Base-by-base conservation (phyloP, 2,329 filamentous ascomycete species). In the Pseudogymnoascus sp. region DNA sequence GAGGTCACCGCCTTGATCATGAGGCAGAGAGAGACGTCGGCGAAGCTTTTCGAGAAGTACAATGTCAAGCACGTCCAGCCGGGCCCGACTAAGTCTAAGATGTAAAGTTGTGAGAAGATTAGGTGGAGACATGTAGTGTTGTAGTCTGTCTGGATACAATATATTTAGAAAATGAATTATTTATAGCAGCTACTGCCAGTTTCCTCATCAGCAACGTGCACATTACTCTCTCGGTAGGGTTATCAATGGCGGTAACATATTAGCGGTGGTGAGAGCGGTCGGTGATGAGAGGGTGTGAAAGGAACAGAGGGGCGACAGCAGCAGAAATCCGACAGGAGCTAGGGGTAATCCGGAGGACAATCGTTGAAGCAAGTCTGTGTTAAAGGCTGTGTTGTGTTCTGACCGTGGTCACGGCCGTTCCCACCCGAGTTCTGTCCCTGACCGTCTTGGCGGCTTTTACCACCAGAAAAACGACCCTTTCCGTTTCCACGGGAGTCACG, bases 21-120 rank as follows among this genome's bases (percentile, higher is more conserved):
- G 69, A 79, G 77, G 72, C 90, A 93, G 79, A 82, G 80, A 74
- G 77, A 80, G 71, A 87, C 82, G 79, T 83, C 87, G 14, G 83
- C 84, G 70, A 79, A 87, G 78, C 71, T 93, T 74, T 80, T 91
- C 72, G 82, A 79, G 74, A 75, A 85, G 75, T 85, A 87, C 72
- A 78, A 78, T 6, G 73, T 81, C 14, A 72, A 75, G 67, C 72
- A 74, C 19, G 46, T 65, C 14, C 64, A 74, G 63, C 68, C 67
- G 6, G 72, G 70, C 22, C 41, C 70, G 66, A 62, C 59, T 16
- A 63, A 35, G 50, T 56, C 50, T 28, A 56, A 10, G 35, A 63
- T 35, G 26, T 60, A 28, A 63, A 38, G 26, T 62, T 61, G 59
- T 63, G 40, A 46, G 26, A 53, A 24, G 33, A 60, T 60, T 41